phyloP scores from a whole-genome alignment of 345 rosid genomes.

The Erucastrum elatum region DNA sequence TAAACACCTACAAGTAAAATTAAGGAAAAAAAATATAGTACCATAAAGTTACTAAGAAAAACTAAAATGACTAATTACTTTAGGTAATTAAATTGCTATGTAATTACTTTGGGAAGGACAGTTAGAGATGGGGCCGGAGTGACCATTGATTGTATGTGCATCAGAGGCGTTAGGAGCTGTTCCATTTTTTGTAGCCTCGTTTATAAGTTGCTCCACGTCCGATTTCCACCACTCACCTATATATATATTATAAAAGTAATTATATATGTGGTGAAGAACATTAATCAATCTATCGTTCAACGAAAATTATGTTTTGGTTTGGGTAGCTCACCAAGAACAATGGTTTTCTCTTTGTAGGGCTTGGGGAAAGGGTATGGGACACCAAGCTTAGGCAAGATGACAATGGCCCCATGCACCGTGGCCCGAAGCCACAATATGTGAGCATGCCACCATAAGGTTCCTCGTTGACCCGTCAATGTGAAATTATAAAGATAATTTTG shows the following conservation, averaged over 20 bases:
- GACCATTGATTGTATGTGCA: slow-evolving; percentile 90
- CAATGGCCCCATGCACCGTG: slow-evolving; percentile 83
- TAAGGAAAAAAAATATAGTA: not conserved
- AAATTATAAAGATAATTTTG: slow-evolving; percentile 68
- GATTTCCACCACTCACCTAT: slow-evolving; percentile 98
- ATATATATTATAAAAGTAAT: not conserved
- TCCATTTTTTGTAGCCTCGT: slow-evolving; percentile 65
- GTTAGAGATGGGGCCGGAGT: slow-evolving; percentile 54
- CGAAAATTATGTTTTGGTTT: slow-evolving; percentile 22
- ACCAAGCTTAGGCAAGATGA: slow-evolving; percentile 74
- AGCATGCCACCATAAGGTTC: slow-evolving; percentile 86
- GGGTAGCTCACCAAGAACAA: slow-evolving; percentile 44
- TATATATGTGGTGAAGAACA: not conserved
- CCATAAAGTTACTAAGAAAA: not conserved
- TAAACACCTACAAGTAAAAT: slow-evolving; percentile 14
- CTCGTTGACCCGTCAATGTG: slow-evolving; percentile 77
- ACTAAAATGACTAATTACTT: not conserved
- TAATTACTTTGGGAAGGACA: slow-evolving; percentile 58
- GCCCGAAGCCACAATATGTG: slow-evolving; percentile 95
- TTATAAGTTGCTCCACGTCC: slow-evolving; percentile 75
- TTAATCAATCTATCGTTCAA: not conserved
- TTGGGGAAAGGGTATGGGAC: slow-evolving; percentile 87
- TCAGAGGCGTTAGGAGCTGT: slow-evolving; percentile 76
- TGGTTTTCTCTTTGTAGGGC: slow-evolving; percentile 59
- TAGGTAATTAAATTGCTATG: slow-evolving; percentile 1